Percentiles rank a stretch among this genome's conserved stretches.
phyloP scores from a whole-genome alignment of 2,329 filamentous ascomycete species.

The Fusarium zealandicum region DNA sequence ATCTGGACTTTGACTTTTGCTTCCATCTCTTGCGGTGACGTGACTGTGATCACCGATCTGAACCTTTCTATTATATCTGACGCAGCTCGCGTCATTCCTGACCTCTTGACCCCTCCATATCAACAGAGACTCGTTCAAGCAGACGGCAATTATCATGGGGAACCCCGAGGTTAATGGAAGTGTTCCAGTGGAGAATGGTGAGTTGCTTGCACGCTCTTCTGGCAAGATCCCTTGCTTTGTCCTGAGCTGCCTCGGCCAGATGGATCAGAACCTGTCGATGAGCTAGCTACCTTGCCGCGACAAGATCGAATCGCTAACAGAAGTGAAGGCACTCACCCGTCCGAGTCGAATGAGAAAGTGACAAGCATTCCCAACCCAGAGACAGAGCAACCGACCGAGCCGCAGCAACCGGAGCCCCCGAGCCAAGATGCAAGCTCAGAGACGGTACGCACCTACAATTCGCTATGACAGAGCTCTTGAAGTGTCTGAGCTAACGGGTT shows the following conservation, averaged over 20 bases:
- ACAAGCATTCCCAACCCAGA: constrained; percentile 31
- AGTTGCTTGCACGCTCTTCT: constrained; percentile 12
- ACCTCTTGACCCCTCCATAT: constrained; percentile 18
- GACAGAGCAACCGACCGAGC: constrained; percentile 16
- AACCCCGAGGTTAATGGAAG: constrained; percentile 14
- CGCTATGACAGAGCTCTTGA: background rate
- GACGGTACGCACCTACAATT: constrained; percentile 16
- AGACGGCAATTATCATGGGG: constrained; percentile 25
- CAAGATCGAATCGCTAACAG: constrained; percentile 15
- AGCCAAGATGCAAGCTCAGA: constrained; percentile 6
- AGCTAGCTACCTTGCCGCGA: too few species aligned
- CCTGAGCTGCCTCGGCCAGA: constrained; percentile 5
- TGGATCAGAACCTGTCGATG: too few species aligned
- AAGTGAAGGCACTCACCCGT: constrained; percentile 5
- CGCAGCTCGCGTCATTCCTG: constrained; percentile 15
- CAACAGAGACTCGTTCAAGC: constrained; percentile 3
- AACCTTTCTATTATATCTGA: constrained; percentile 4
- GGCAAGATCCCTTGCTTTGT: background rate
- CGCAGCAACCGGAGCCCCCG: constrained; percentile 13
- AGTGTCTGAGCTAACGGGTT: constrained; percentile 7
- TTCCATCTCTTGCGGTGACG: constrained; percentile 15
- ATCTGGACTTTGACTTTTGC: constrained; percentile 15
- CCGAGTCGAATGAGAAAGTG: constrained; percentile 34
- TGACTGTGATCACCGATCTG: constrained; percentile 18
- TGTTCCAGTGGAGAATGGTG: constrained; percentile 26